Conservation (phyloP, 805 yeast species). For the Cyberlindnera nakhonratchasimensis region DNA sequence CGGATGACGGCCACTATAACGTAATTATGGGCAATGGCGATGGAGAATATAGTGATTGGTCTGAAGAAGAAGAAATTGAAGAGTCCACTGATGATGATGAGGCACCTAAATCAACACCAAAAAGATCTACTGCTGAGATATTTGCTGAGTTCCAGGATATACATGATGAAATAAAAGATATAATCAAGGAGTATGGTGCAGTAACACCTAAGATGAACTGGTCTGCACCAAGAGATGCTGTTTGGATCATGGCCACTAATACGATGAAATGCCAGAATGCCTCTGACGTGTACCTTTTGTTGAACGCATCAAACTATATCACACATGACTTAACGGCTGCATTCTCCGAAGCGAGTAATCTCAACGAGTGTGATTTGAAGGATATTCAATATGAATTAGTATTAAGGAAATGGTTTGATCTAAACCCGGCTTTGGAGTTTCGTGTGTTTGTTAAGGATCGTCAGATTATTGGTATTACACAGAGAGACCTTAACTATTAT, state of each 20-base stretch:
- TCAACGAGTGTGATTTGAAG: slow-evolving; percentile 23
- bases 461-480: slow-evolving; percentile 68
- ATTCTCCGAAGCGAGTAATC: slow-evolving; percentile 47
- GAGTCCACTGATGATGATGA: slow-evolving; percentile 24
- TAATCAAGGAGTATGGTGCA: slow-evolving; percentile 49
- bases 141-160: slow-evolving; percentile 52
- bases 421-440: slow-evolving; percentile 91
- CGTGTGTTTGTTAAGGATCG: slow-evolving; percentile 73
- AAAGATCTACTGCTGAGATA: slow-evolving; percentile 19
- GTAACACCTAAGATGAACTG: slow-evolving; percentile 91
- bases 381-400: slow-evolving; percentile 53
- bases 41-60: slow-evolving; percentile 77
- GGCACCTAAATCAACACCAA: slow-evolving; percentile 8
- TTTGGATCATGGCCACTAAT: slow-evolving; percentile 83
- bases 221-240: slow-evolving; percentile 95
- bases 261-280: slow-evolving; percentile 67
- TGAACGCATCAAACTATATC: slow-evolving; percentile 85
- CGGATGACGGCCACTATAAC: slow-evolving; percentile 41
- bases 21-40: slow-evolving; percentile 42
- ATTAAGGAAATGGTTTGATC: slow-evolving; percentile 73
- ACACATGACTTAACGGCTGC: slow-evolving; percentile 80
- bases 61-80: slow-evolving; percentile 34
- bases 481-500: slow-evolving; percentile 83
- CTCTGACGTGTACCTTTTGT: slow-evolving; percentile 71
- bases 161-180: slow-evolving; percentile 47